Evolutionary conservation across 306 rosid genomes (phyloP).

Genomic region (Quercus suber): DNA sequence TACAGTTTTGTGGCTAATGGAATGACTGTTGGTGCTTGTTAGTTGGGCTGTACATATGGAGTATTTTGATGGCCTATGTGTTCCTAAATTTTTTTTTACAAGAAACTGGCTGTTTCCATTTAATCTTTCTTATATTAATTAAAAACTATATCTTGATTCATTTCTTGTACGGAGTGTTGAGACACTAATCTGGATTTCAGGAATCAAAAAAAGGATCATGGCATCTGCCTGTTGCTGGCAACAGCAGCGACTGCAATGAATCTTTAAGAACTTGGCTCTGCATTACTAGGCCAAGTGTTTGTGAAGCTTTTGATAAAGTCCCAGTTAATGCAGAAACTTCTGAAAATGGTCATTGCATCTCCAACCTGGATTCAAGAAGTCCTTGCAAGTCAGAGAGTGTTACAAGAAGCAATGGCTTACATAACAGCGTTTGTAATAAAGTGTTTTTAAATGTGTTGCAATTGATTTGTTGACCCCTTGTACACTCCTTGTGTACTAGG

Average conservation of each 20-base stretch:
- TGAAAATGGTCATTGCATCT: constrained; percentile 19
- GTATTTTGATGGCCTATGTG: background rate
- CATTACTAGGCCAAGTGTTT: constrained; percentile 45
- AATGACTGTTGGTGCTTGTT: background rate
- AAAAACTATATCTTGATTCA: background rate
- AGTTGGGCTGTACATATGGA: background rate
- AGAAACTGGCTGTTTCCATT: background rate
- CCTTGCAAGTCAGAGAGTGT: constrained; percentile 16
- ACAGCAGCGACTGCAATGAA: constrained; percentile 25
- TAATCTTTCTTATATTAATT: background rate
- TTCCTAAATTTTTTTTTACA: background rate
- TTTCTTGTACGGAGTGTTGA: constrained; percentile 10
- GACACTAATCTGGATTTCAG: constrained; percentile 39
- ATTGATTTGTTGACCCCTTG: no score
- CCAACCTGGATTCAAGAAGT: background rate
- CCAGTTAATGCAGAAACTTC: constrained; percentile 17
- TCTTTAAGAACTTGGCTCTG: constrained; percentile 72
- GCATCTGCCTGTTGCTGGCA: constrained; percentile 68
- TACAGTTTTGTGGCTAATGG: no score
- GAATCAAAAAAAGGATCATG: constrained; percentile 79
- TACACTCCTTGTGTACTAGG: no score
- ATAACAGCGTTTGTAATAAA: background rate
- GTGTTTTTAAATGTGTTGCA: no score
- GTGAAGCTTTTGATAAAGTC: constrained; percentile 10
- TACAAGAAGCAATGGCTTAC: background rate